These are phyloP conservation scores for Coemansia aciculifera DNA, from an alignment of 192 early-diverging fungal genomes.

Conservation along the genomic window DNA sequence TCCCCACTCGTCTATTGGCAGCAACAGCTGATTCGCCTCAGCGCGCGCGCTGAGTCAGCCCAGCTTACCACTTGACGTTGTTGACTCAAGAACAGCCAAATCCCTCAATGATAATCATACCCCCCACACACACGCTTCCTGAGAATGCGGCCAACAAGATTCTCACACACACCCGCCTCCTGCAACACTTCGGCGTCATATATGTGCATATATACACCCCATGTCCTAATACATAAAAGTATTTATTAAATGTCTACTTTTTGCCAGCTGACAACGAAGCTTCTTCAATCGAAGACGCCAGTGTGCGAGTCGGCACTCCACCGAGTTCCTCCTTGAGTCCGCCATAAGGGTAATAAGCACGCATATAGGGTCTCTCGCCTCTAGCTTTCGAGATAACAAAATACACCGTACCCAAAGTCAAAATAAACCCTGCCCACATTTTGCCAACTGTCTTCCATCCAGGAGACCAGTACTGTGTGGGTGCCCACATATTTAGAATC, in stretches of 20 bases:
- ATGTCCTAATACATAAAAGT: neutral
- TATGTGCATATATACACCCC: neutral
- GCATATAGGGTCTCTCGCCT: conserved; percentile 62
- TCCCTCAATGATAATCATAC: too few relatives aligned
- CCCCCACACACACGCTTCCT: too few relatives aligned
- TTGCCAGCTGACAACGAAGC: conserved; percentile 15
- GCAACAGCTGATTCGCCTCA: too few relatives aligned
- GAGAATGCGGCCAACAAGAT: neutral
- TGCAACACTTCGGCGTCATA: neutral
- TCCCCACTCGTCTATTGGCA: too few relatives aligned
- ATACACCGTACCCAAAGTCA: conserved; percentile 58
- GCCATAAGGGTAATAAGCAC: conserved; percentile 64
- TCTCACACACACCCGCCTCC: neutral
- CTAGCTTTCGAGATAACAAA: conserved; percentile 55
- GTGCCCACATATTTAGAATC: conserved; percentile 67
- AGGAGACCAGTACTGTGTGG: conserved; percentile 60
- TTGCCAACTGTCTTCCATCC: conserved; percentile 60
- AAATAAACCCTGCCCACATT: conserved; percentile 57
- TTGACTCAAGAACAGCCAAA: too few relatives aligned
- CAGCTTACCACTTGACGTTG: too few relatives aligned
- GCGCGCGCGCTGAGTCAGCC: too few relatives aligned
- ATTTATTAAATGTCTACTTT: neutral
- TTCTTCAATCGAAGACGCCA: conserved; percentile 35
- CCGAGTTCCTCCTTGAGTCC: conserved; percentile 68
- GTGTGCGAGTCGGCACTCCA: conserved; percentile 39